Evolutionary conservation across 257 asterid species (phyloP).

Genomic region (Solanum medicagineum): DNA sequence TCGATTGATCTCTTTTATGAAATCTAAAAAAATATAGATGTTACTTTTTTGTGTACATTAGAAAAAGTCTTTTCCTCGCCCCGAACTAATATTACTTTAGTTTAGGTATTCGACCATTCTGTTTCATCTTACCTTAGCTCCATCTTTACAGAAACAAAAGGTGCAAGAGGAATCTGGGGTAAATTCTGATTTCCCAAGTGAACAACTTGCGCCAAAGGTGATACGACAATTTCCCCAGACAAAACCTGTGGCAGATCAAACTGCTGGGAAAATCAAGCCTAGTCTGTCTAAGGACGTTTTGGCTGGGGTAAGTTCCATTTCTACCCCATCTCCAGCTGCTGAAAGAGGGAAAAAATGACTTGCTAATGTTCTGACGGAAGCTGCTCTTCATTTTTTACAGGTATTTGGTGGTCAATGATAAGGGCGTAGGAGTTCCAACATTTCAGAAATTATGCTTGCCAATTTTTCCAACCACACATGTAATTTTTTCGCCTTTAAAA

Average conservation of each 20-base stretch:
- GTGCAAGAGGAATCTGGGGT: slow-evolving; percentile 22
- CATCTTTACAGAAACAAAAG: slow-evolving; percentile 52
- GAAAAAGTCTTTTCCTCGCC: not conserved
- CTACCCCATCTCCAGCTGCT: not conserved
- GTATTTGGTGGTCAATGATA: slow-evolving; percentile 40
- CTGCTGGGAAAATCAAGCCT: slow-evolving; percentile 25
- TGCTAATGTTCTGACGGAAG: not conserved
- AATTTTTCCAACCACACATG: not conserved
- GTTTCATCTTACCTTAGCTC: not conserved
- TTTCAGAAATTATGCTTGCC: not conserved
- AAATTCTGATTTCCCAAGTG: not conserved
- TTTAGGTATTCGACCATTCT: not conserved
- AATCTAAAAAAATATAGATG: not conserved
- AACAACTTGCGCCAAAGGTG: slow-evolving; percentile 32
- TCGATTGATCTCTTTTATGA: not conserved
- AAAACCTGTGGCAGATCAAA: slow-evolving; percentile 30
- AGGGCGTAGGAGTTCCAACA: not conserved
- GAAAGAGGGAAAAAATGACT: not conserved
- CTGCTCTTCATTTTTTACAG: slow-evolving; percentile 14
- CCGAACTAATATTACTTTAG: not conserved
- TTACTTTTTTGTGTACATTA: not conserved
- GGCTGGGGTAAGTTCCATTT: slow-evolving; percentile 44
- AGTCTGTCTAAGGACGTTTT: slow-evolving; percentile 48
- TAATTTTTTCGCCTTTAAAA: not conserved
- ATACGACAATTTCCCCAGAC: slow-evolving; percentile 55